phyloP scores from a whole-genome alignment of 2,329 filamentous ascomycete species.

The Neobulgaria alba region DNA sequence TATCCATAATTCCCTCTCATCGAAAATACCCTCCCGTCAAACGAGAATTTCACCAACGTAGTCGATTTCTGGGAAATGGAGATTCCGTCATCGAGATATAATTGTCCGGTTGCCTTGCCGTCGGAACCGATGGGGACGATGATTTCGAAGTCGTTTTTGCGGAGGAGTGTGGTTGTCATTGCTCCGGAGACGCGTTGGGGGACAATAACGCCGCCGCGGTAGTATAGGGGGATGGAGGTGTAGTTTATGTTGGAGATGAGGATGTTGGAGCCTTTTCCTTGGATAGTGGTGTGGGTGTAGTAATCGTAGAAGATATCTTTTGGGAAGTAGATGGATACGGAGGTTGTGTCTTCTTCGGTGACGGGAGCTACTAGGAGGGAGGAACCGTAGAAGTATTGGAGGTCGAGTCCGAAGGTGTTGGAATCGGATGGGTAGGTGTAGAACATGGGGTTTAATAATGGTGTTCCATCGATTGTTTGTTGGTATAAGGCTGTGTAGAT shows the following conservation, averaged over 20 bases:
- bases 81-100: slow-evolving; percentile 75
- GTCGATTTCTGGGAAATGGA: slow-evolving; percentile 49
- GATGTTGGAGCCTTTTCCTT: slow-evolving; percentile 34
- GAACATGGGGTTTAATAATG: slow-evolving; percentile 61
- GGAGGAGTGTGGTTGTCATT: slow-evolving; percentile 56
- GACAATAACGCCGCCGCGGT: slow-evolving; percentile 57
- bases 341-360: slow-evolving; percentile 35
- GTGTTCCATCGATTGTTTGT: slow-evolving; percentile 53
- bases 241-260: slow-evolving; percentile 33
- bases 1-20: slow-evolving; percentile 48
- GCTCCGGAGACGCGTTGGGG: slow-evolving; percentile 47
- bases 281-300: slow-evolving; percentile 39
- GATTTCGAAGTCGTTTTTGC: slow-evolving; percentile 60
- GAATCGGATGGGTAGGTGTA: slow-evolving; percentile 55
- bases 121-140: slow-evolving; percentile 56
- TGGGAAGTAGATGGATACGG: slow-evolving; percentile 41
- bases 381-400: slow-evolving; percentile 43
- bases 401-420: slow-evolving; percentile 37
- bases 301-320: slow-evolving; percentile 42
- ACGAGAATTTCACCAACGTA: slow-evolving; percentile 53
- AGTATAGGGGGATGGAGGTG: slow-evolving; percentile 56
- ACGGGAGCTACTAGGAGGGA: slow-evolving; percentile 42
- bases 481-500: slow-evolving; percentile 62
- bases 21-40: slow-evolving; percentile 42
- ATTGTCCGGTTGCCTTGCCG: slow-evolving; percentile 54